Evolutionary conservation across 352 stramenopile genomes (phyloP).

Genomic region (Pythium rishiriense): DNA sequence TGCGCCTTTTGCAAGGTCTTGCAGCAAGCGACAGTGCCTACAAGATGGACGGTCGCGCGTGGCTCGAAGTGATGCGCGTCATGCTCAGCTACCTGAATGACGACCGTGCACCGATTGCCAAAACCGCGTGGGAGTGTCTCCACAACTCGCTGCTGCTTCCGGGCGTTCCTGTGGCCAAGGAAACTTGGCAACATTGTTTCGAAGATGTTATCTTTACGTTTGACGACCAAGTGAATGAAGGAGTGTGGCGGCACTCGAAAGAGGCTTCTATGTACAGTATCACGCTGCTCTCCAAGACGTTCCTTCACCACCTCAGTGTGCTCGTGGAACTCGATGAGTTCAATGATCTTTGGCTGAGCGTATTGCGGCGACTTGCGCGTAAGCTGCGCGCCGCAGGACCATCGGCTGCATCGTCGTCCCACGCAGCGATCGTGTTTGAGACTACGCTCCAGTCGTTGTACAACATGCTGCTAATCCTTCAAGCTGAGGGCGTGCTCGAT

Average conservation of each 20-base stretch:
- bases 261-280: constrained; percentile 81
- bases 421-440: constrained; percentile 74
- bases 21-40: constrained; percentile 74
- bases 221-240: constrained; percentile 76
- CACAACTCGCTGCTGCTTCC: constrained; percentile 80
- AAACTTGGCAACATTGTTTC: constrained; percentile 85
- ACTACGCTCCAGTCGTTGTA: constrained; percentile 86
- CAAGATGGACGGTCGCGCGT: constrained; percentile 69
- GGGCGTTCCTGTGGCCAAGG: constrained; percentile 62
- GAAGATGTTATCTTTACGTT: constrained; percentile 88
- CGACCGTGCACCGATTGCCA: constrained; percentile 70
- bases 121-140: constrained; percentile 84
- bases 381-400: constrained; percentile 48
- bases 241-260: constrained; percentile 48
- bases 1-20: constrained; percentile 73
- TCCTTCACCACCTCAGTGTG: constrained; percentile 80
- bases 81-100: constrained; percentile 86
- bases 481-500: constrained; percentile 76
- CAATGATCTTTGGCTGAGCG: constrained; percentile 71
- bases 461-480: constrained; percentile 82
- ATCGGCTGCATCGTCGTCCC: constrained; percentile 33
- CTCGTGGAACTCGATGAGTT: constrained; percentile 71
- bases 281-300: constrained; percentile 85
- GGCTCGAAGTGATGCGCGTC: constrained; percentile 85
- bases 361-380: constrained; percentile 68